Base-by-base conservation (phyloP, 176 grass and related monocot genomes). In the Poa pratensis region DNA sequence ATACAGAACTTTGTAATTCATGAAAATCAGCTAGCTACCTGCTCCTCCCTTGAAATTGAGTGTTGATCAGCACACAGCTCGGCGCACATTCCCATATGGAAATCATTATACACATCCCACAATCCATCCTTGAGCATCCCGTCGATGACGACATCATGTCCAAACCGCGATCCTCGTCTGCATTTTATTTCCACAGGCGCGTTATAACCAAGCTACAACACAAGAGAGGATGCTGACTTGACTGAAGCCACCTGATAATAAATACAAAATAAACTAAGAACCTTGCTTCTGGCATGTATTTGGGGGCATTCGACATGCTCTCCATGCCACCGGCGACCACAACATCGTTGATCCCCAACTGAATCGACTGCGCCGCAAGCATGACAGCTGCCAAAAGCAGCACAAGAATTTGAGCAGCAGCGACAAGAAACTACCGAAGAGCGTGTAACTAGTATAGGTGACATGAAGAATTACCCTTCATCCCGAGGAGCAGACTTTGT, bases 401-500 rank as follows among this genome's bases (percentile, higher is more conserved):
- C 30, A 52, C 16, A 73, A n/a, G 68, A 19, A 13, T 48, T 12
- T n/a, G 12, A 22, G 24, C 50, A 52, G 42, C 69, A 42, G 26
- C 3, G 15, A 14, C 4, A 58, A 26, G 1, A 8, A 42, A 63
- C 0, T 82, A 50, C 23, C 14, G 2, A 5, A 50, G 18, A 73
- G 28, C 11, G 20, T 49, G 14, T 19, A 32, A 51, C 17, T 6
- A 7, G 0, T 12, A 11, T 0, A 42, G 42, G 45, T 9, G 0
- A 5, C 5, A 23, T 18, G 12, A 73, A 28, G 2, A 17, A 49
- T 68, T 83, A 98, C 96, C 96, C 80, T 95, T 98, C 93, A 94
- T 95, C 51, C 96, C 96, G 96, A 95, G 26, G 96, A 95, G 85
- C 96, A 94, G 24, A 98, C 96, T 94, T 95, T 94, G 91, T 98